These are phyloP conservation scores for Colletotrichum spaethianum DNA, from an alignment of 2,329 filamentous ascomycete species.

Conservation along the genomic window DNA sequence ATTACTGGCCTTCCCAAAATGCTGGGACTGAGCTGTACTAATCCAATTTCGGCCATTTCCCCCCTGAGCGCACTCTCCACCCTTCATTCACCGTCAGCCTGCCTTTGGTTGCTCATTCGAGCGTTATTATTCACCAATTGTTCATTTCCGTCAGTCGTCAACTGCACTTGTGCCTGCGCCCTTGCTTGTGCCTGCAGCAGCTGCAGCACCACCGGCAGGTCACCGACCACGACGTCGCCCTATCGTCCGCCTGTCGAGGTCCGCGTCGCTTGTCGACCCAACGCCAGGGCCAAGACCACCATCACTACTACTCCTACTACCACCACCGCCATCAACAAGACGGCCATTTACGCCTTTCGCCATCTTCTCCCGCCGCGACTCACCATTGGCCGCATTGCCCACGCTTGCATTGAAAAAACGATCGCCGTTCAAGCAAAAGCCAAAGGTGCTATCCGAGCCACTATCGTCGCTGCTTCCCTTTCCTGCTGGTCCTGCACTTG, in stretches of 20 bases:
- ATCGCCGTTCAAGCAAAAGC: slow-evolving; percentile 18
- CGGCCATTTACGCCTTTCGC: slow-evolving; percentile 11
- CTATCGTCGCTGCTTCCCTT: background rate
- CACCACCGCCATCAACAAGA: background rate
- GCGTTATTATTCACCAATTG: slow-evolving; percentile 26
- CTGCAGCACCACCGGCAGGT: background rate
- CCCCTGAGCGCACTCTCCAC: slow-evolving; percentile 34
- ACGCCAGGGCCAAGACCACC: background rate
- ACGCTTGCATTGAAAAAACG: slow-evolving; percentile 30
- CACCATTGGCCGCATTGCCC: slow-evolving; percentile 30
- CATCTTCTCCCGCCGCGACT: slow-evolving; percentile 1
- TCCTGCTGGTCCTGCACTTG: background rate
- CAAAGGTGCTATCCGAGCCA: slow-evolving; percentile 36
- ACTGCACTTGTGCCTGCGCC: slow-evolving; percentile 1
- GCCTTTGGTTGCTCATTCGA: background rate
- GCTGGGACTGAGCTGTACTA: slow-evolving; percentile 40
- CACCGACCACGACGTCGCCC: background rate
- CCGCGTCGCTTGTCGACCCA: background rate
- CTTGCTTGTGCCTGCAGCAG: background rate
- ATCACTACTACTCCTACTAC: background rate
- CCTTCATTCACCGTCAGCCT: background rate
- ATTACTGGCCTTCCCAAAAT: slow-evolving; percentile 34
- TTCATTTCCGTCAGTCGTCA: slow-evolving; percentile 27
- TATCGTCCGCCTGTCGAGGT: background rate
- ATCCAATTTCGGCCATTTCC: slow-evolving; percentile 32